Base-by-base conservation (phyloP, 2,329 filamentous ascomycete genomes). In the Neonectria punicea region DNA sequence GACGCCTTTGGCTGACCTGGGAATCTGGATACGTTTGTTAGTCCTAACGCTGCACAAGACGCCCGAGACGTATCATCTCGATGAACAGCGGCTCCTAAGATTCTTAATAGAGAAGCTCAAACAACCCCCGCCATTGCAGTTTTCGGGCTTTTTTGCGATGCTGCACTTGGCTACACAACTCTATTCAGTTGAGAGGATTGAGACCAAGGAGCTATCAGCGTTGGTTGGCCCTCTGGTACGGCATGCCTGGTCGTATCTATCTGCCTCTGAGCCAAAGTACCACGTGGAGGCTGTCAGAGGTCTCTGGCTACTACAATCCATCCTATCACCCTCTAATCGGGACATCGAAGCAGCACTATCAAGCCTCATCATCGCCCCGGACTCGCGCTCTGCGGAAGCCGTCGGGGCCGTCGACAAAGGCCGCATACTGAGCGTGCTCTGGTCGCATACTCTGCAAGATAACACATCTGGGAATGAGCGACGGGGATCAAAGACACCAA, bases 241-340 rank as follows among this genome's bases (percentile, higher is more conserved):
- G 2, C 87, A 90, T 61, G 85, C 95, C 0, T 99, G 96, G 96
- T 79, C 82, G 5, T 93, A 93, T 73, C 81, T 99, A 43, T 92
- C 93, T 0, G 90, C 93, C n/a, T 85, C 90, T 13, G 90, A 91
- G 67, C 94, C 94, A 0, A 97, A 97, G 75, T 97, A 95, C 70
- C 96, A 98, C 75, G 94, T 99, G 34, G 97, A 99, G 80, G 91
- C 94, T 18, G 93, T 97, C 9, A 89, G 92, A 62, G 91, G 90
- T 70, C 82, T 99, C 43, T 97, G 96, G 93, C 89, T 93, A 69
- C 82, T 99, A 56, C 94, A 98, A 71, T 87, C 86, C 25, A 86
- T 89, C 1, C 86, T 97, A 13, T 87, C 90, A 1, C 81, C 85
- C 43, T 81, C 86, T 2, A 90, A 90, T 70, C 89, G 92, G 56